phyloP scores from a whole-genome alignment of 1,284 basidiomycete genomes.

The Tilletia walkeri region DNA sequence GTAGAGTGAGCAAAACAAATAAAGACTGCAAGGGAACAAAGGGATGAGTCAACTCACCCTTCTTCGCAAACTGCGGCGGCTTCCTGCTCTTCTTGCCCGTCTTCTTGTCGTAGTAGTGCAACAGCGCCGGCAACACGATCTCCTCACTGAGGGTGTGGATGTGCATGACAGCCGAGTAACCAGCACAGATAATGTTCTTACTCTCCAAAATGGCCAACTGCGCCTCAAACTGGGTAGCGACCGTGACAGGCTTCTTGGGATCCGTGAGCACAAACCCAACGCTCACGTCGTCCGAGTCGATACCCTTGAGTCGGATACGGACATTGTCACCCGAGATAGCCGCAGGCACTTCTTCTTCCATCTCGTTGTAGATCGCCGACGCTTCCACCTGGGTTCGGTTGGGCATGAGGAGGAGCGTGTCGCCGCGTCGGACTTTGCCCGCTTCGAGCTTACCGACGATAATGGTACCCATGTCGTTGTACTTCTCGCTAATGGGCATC shows the following conservation, averaged over 20 bases:
- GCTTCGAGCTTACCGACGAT: conserved; percentile 55
- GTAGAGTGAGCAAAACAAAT: neutral
- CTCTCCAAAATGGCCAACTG: conserved; percentile 55
- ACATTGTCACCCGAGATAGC: conserved; percentile 56
- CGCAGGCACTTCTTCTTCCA: conserved; percentile 54
- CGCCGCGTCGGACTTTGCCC: conserved; percentile 51
- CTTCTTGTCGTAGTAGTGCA: conserved; percentile 57
- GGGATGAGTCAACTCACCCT: conserved; percentile 20
- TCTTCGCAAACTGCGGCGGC: conserved; percentile 49
- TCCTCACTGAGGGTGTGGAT: conserved; percentile 53
- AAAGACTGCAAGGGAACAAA: neutral
- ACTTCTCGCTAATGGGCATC: conserved; percentile 55
- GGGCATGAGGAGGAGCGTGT: conserved; percentile 49
- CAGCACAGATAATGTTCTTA: conserved; percentile 54
- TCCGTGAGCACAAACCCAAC: conserved; percentile 52
- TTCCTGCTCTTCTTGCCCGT: conserved; percentile 54
- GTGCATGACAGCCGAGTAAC: conserved; percentile 54
- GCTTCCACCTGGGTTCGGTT: conserved; percentile 49
- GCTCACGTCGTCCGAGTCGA: conserved; percentile 51
- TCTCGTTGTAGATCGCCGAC: conserved; percentile 49
- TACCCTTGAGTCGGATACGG: conserved; percentile 53
- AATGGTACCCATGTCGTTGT: conserved; percentile 55
- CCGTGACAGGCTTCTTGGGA: conserved; percentile 46
- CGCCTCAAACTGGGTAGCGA: conserved; percentile 53
- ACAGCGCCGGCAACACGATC: conserved; percentile 40